Base-by-base conservation (phyloP, 805 yeast genomes). In the Yamadazyma philogaea region DNA sequence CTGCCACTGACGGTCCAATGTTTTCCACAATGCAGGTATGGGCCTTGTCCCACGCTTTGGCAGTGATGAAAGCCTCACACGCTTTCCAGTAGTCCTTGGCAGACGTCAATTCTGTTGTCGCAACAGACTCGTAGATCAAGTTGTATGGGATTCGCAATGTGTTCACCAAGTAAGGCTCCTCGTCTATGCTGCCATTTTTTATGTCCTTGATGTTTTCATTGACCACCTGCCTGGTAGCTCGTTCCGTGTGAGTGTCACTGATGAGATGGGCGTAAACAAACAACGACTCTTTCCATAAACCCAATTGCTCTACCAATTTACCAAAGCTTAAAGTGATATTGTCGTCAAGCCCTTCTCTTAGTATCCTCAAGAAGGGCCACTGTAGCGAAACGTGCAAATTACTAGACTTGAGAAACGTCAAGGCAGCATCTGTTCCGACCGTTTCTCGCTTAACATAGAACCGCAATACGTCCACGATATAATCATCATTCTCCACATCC, bases 1-100 rank as follows among this genome's bases (percentile, higher is more conserved):
- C 74, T 1, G 90, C 77, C 3, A 82, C 75, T 11, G 62, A 59
- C 7, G 98, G 98, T 0, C 91, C 98, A 22, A 88, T 83, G 3
- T 70, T 58, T 1, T 65, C 55, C 7, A 81, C 52, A 3, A 87
- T 61, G 1, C 78, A 63, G 2, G 63, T 56, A 53, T 87, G 93
- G 0, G 96, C 96, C 30, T 77, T 80, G 0, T 62, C 68, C 66
- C 77, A 77, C 38, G 74, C 59, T 8, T 66, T 69, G 0, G 96
- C 96, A 10, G 68, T 71, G 1, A 87, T 61, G 35, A 84, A 72
- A 21, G 82, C 77, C 35, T 72, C 67, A 1, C 82, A 79, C 51
- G 87, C 88, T 12, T 74, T 66, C 63, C 81, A 69, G 50, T 68
- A 74, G 38, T 84, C 75, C 2, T 75, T 79, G 7, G 54, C 45